These are phyloP conservation scores for Strobilomyces echinocephalus DNA, from an alignment of 768 basidiomycete species.

Conservation along the genomic window DNA sequence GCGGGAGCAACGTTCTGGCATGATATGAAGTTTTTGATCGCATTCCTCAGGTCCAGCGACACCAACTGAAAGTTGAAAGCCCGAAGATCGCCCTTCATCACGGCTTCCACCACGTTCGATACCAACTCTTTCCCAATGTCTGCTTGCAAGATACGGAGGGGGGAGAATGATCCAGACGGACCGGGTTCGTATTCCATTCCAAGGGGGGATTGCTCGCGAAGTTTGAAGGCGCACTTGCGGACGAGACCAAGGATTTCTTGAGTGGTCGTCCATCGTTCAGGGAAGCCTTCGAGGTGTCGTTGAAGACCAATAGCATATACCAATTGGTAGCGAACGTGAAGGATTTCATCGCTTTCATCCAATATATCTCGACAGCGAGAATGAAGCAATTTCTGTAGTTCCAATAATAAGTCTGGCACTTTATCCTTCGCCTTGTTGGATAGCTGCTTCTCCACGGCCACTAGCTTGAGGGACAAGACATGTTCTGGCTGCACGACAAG, in stretches of 20 bases:
- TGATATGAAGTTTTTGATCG: conserved; percentile 22
- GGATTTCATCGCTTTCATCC: not conserved
- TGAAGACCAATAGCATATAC: not conserved
- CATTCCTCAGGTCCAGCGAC: not conserved
- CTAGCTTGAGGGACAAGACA: not conserved
- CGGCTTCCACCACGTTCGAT: conserved; percentile 3
- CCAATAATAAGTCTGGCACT: not conserved
- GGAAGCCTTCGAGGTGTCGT: not conserved
- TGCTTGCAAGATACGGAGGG: conserved; percentile 8
- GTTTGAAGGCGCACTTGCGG: not conserved
- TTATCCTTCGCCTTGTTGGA: not conserved
- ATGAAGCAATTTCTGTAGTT: not conserved
- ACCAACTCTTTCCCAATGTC: conserved; percentile 13
- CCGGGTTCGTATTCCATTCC: not conserved
- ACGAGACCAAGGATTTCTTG: not conserved
- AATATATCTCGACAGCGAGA: not conserved
- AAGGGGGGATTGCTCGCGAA: not conserved
- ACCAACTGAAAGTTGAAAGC: conserved; percentile 12
- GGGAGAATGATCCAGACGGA: not conserved
- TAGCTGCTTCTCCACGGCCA: not conserved
- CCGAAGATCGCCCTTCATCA: conserved; percentile 14
- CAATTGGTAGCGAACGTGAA: not conserved
- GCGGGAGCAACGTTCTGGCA: not conserved
- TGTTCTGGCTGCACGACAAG: not conserved
- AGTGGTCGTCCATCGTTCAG: not conserved